Base-by-base conservation (phyloP, 306 rosid genomes). In the Acacia melanoxylon region DNA sequence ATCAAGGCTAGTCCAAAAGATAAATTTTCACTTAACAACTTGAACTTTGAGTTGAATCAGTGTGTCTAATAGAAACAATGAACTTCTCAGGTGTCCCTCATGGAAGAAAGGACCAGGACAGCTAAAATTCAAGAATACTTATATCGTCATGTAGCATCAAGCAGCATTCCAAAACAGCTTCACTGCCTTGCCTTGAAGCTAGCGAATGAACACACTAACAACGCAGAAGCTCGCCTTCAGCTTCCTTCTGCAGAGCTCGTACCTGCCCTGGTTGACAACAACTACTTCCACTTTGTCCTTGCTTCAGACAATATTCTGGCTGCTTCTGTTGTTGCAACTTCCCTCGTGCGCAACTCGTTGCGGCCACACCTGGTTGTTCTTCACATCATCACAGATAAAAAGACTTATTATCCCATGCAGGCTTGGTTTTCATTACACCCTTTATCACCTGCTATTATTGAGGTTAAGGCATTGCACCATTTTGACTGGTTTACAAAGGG, bases 101-200 rank as follows among this genome's bases (percentile, higher is more conserved):
- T 96, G 82, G 98, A 96, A 79, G 90, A 93, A 76, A 93, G 98
- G 79, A 93, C 99, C 31, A 86, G 99, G 72, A 87, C 87, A 63
- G 99, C 99, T 25, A 96, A 96, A 91, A 93, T 96, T 82, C 98
- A 92, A 85, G 99, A 96, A 68, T 96, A 96, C 80, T 86, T 96
- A 44, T 96, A 96, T 82, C 89, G 99, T 35, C 99, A 96, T 80
- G 92, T 96, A 87, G 99, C 98, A 71, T 96, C 99, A 46, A 96
- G 97, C 87, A 93, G 99, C 91, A 96, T 96, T 86, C 99, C 99
- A 0, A 96, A 96, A 79, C 98, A 96, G 90, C 97, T 96, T 77
- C 98, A 96, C 51, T 96, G 99, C 87, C 97, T 96, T 71, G 90
- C 89, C 81, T 86, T 93, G 77, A 85, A 88, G 85, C 88, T 96